phyloP scores from a whole-genome alignment of 352 stramenopile species.

The Pythium biforme region DNA sequence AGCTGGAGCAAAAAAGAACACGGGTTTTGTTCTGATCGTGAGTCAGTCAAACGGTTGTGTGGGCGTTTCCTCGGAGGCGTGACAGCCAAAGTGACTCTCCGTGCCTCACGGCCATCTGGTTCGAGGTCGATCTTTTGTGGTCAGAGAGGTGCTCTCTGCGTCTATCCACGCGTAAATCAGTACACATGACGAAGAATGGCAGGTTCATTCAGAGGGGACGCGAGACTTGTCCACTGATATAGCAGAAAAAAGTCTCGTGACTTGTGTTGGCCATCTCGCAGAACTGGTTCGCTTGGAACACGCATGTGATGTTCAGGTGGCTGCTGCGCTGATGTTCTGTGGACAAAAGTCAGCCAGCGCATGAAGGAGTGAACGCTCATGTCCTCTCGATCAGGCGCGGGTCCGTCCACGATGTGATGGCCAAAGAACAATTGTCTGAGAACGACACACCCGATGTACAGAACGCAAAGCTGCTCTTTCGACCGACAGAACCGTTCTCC shows the following conservation, averaged over 20 bases:
- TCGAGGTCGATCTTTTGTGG: neutral
- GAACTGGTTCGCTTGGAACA: neutral
- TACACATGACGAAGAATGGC: neutral
- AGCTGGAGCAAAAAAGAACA: too few relatives aligned
- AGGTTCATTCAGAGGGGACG: too few relatives aligned
- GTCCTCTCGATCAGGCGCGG: neutral
- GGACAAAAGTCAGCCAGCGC: neutral
- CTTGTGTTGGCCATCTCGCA: neutral
- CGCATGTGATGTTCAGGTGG: neutral
- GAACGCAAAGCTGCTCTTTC: neutral
- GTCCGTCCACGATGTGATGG: neutral
- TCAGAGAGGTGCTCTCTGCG: slow-evolving; percentile 9
- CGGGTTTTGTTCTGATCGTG: too few relatives aligned
- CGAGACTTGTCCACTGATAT: slow-evolving; percentile 15
- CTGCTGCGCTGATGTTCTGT: slow-evolving; percentile 4
- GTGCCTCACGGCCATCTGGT: neutral
- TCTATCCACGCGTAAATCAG: too few relatives aligned
- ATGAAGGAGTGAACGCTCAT: neutral
- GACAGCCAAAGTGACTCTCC: neutral
- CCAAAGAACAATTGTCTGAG: neutral
- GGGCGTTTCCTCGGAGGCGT: neutral
- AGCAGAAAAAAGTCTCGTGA: neutral
- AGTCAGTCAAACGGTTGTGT: too few relatives aligned
- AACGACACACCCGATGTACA: neutral
- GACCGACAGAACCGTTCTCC: neutral